These are phyloP conservation scores for Astrothelium subdiscretum DNA, from an alignment of 495 filamentous ascomycete genomes.

Conservation along the genomic window DNA sequence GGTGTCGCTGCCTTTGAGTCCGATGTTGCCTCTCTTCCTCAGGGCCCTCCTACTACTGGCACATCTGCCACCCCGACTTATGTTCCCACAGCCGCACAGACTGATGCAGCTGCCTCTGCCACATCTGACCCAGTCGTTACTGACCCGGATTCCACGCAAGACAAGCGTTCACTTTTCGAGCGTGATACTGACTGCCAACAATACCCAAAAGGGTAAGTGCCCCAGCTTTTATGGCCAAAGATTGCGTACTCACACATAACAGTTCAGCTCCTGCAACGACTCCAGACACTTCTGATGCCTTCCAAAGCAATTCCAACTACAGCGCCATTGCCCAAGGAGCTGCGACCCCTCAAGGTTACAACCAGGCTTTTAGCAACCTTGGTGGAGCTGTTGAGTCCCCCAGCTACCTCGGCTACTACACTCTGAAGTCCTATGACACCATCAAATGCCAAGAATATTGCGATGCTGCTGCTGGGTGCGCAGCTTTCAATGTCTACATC, in stretches of 20 bases:
- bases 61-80: background rate
- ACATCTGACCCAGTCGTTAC: background rate
- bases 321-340: conserved; percentile 15
- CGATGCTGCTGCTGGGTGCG: conserved; percentile 8
- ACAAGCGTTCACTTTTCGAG: background rate
- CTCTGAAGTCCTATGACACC: conserved; percentile 11
- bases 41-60: background rate
- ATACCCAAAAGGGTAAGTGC: background rate
- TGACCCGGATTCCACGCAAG: background rate
- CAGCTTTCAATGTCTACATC: conserved; percentile 16
- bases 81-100: background rate
- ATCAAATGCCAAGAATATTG: conserved; percentile 11
- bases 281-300: conserved; percentile 11
- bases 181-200: background rate
- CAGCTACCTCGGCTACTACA: conserved; percentile 15
- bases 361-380: conserved; percentile 14
- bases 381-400: conserved; percentile 3
- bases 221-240: background rate
- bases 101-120: background rate
- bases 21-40: background rate
- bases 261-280: background rate
- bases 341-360: conserved; percentile 31
- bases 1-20: background rate
- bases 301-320: conserved; percentile 6
- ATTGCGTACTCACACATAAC: background rate